Base-by-base conservation (phyloP, 2,329 filamentous ascomycete species). In the Dryadomyces quercivorus region DNA sequence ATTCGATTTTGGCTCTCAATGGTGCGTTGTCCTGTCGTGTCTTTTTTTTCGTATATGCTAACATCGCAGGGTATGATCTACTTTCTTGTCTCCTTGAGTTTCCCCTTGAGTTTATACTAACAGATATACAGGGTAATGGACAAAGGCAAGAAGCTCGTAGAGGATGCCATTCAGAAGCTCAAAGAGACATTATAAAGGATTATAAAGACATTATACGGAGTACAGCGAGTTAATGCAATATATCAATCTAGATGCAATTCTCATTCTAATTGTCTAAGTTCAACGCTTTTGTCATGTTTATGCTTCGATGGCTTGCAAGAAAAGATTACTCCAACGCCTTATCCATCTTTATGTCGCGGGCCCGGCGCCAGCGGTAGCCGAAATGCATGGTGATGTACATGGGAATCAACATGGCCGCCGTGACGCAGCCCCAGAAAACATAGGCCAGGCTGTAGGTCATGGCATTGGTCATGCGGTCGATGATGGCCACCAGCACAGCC, bases 401-500 rank as follows among this genome's bases (percentile, higher is more conserved):
- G 12, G 49, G 21, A 21, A 21, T 31, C 7, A 57, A n/a, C 56
- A 57, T 57, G 51, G 44, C 51, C 2, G 51, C 48, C 13, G 53
- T 55, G 22, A 57, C 21, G 12, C 51, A 50, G 1, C 56, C 56
- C 56, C 53, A 57, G n/a, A 57, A 52, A 10, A 57, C 53, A n/a
- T 57, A 57, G 2, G 56, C 49, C 51, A 51, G 54, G 2, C 31
- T 8, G 40, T 52, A 55, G 5, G 46, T 20, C 2, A 65, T 51
- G 0, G 46, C 38, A 2, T 52, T 51, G 0, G 61, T 63, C 61
- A 63, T 63, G 5, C 55, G 55, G 46, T 65, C 61, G n/a, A 65
- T 66, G 10, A 63, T 22, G 3, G 62, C 58, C 0, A 66, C 64
- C 6, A 65, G 50, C 2, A 66, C 45, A 1, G 64, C 62, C 2